Conservation (phyloP, 768 basidiomycete genomes). For the Arthromyces matolae region DNA sequence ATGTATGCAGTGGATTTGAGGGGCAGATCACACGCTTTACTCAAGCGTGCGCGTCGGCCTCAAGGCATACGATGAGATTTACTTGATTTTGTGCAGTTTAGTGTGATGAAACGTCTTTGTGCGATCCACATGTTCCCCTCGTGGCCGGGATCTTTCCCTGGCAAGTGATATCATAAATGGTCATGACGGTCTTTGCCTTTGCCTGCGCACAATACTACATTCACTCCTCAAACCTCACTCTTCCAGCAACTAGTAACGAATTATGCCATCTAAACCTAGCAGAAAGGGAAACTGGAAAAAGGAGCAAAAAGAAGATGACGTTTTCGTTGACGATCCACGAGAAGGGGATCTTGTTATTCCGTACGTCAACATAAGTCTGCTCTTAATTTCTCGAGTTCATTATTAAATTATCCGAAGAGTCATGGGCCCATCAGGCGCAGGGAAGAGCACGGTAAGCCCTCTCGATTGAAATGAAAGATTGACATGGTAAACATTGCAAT, state of each 20-base stretch:
- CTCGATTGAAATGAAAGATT: background rate
- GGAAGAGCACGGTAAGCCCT: constrained; percentile 18
- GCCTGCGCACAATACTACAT: background rate
- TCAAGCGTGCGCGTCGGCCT: background rate
- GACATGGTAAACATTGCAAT: background rate
- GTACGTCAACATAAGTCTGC: constrained; percentile 2
- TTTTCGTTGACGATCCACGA: constrained; percentile 6
- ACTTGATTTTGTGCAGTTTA: background rate
- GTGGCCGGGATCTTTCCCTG: too few species aligned
- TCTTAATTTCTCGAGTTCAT: background rate
- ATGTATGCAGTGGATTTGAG: background rate
- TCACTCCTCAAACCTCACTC: too few species aligned
- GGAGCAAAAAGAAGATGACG: constrained; percentile 5
- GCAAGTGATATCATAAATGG: too few species aligned
- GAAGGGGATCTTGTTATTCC: constrained; percentile 15
- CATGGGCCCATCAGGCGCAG: constrained; percentile 17
- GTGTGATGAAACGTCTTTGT: background rate
- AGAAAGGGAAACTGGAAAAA: too few species aligned
- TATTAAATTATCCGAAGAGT: constrained; percentile 1
- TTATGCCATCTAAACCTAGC: too few species aligned
- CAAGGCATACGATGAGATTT: background rate
- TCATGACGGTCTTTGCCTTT: too few species aligned
- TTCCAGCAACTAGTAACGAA: too few species aligned
- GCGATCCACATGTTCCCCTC: background rate
- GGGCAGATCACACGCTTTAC: background rate